Percentiles rank a stretch among this genome's conserved stretches.
Evolutionary conservation across 2,329 filamentous ascomycete species (phyloP).

Genomic region (Paraphoma chrysanthemicola): DNA sequence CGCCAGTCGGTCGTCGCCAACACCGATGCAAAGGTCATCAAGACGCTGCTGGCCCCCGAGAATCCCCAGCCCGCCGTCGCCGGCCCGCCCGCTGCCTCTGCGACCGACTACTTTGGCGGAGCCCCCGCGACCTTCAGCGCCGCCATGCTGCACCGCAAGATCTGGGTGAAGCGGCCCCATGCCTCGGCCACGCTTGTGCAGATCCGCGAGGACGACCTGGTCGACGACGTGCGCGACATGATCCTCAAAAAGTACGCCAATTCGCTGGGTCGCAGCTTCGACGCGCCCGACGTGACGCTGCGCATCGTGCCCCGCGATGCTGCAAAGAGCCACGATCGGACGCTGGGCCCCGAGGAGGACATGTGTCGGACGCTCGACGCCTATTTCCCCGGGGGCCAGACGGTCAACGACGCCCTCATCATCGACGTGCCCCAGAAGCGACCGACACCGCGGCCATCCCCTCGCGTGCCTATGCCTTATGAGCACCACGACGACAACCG

Average conservation of each 20-base stretch:
- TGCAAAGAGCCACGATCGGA: conserved; percentile 64
- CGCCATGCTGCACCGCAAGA: conserved; percentile 69
- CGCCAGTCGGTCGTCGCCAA: conserved; percentile 48
- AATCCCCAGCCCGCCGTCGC: conserved; percentile 27
- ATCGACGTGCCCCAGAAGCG: conserved; percentile 79
- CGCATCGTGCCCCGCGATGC: conserved; percentile 75
- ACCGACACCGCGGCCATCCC: conserved; percentile 81
- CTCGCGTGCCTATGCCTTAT: conserved; percentile 62
- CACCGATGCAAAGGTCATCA: conserved; percentile 55
- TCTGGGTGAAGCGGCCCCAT: conserved; percentile 91
- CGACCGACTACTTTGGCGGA: conserved; percentile 51
- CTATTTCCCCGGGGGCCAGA: conserved; percentile 87
- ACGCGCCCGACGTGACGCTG: conserved; percentile 86
- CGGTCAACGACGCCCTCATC: conserved; percentile 84
- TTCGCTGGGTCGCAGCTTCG: conserved; percentile 85
- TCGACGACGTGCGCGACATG: conserved; percentile 92
- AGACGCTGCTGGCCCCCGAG: conserved; percentile 60
- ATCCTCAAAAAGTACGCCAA: conserved; percentile 94
- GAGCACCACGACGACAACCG: conserved; percentile 67
- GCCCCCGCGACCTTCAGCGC: conserved; percentile 37
- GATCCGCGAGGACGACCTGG: conserved; percentile 85
- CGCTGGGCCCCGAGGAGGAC: conserved; percentile 84
- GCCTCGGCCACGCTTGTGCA: conserved; percentile 87
- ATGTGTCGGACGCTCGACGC: conserved; percentile 79
- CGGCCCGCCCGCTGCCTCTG: conserved; percentile 22